Evolutionary conservation across 2,329 filamentous ascomycete species (phyloP), one percentile per base, ranked within the genome.

Genomic region (Verticillium nonalfalfae): DNA sequence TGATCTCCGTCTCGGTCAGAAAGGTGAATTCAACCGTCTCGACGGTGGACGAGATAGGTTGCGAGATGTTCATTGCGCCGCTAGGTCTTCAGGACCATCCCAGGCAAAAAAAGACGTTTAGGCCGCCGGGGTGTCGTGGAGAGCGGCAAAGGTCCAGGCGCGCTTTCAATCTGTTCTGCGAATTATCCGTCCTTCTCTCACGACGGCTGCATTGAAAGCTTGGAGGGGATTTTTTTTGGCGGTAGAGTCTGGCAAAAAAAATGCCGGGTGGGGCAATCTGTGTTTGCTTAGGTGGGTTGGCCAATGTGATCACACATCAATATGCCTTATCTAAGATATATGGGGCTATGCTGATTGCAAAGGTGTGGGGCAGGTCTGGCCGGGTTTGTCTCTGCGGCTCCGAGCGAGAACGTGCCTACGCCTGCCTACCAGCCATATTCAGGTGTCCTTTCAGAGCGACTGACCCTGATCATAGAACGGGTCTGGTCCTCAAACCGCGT

Each of bases 21-120:
- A 96, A 91, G 56, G 87, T 88, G 75, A 99, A 99, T 73, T 96
- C 91, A 71, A 99, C 91, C 73, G 89, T 89, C 73, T 89, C 85
- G 71, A 99, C 90, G 72, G 88, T 83, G 71, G 93, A 96, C 66
- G 90, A 84, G 65, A 97, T 85, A 55, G 95, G 93, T 72, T 93
- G 90, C 64, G 90, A 86, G 69, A 89, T 85, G 73, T 90, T 90
- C 87, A 89, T 89, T 67, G 69, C 76, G 68, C 58, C 57, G 59
- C 58, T 35, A 52, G 18, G 45, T 26, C 45, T 26, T n/a, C n/a
- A 52, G 21, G 18, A 52, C 45, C 45, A 52, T 52, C 21, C 21
- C 45, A 52, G 45, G 45, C 45, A 52, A 6, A 10, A 26, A 4
- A 13, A 52, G 7, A 21, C 45, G 45, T 52, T 21, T 26, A 9